These are phyloP conservation scores for Moricandia moricandioides DNA, from an alignment of 345 rosid genomes.

Conservation along the genomic window DNA sequence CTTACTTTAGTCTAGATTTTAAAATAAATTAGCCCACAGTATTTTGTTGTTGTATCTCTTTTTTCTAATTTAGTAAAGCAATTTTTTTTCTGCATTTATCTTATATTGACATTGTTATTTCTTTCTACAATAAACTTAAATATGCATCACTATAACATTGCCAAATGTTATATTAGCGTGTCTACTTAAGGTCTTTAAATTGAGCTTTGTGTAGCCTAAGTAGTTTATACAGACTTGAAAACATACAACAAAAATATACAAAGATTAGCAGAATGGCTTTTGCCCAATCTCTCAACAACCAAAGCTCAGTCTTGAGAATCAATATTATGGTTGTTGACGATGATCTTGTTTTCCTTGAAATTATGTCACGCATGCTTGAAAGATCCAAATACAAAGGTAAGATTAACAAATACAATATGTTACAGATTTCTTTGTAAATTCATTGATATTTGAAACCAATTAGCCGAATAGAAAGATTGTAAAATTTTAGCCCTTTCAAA, in stretches of 20 bases:
- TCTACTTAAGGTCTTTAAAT: constrained; percentile 30
- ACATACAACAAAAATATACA: constrained; percentile 4
- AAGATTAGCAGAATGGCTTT: constrained; percentile 23
- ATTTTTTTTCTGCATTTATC: constrained; percentile 11
- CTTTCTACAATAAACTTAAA: constrained; percentile 19
- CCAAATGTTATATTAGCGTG: constrained; percentile 24
- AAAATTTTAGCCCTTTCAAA: not conserved
- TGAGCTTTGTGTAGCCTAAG: constrained; percentile 10
- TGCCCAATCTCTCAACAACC: constrained; percentile 24
- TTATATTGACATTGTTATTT: constrained; percentile 25
- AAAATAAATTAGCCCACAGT: constrained; percentile 28
- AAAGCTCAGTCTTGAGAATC: constrained; percentile 28
- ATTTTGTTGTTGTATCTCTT: constrained; percentile 23
- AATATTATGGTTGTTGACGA: constrained; percentile 65
- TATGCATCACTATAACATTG: constrained; percentile 23
- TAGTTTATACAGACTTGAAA: constrained; percentile 2
- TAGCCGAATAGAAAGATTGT: too few relatives aligned
- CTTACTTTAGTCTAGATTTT: constrained; percentile 27
- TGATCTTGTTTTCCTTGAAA: constrained; percentile 48
- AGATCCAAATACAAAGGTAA: constrained; percentile 48
- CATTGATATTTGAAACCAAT: not conserved
- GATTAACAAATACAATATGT: not conserved
- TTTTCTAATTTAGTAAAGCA: constrained; percentile 13
- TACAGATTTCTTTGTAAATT: not conserved
- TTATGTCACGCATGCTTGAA: constrained; percentile 51